Percentiles rank a stretch among this genome's conserved stretches.
phyloP scores from a whole-genome alignment of 805 yeast genomes.

The Cyberlindnera mycetangii region DNA sequence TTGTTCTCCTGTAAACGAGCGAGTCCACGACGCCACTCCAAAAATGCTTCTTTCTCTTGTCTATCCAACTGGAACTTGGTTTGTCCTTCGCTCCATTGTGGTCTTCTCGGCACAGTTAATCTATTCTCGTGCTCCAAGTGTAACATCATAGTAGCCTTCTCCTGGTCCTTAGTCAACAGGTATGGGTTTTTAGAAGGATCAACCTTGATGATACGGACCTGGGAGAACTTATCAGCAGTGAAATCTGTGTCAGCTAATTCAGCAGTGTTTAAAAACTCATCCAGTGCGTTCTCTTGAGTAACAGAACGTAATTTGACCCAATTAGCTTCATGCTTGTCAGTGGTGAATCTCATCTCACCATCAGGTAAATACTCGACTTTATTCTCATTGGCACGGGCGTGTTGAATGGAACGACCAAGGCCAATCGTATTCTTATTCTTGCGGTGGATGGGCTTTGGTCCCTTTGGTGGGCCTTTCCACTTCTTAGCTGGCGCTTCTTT shows the following conservation, averaged over 20 bases:
- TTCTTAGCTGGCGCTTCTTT: conserved; percentile 52
- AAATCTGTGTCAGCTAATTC: conserved; percentile 95
- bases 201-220: conserved; percentile 79
- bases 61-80: conserved; percentile 77
- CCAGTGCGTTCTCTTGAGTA: conserved; percentile 90
- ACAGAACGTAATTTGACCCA: conserved; percentile 93
- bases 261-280: conserved; percentile 93
- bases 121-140: conserved; percentile 67
- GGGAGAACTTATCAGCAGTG: conserved; percentile 82
- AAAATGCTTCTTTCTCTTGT: conserved; percentile 84
- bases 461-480: conserved; percentile 79
- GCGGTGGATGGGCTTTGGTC: conserved; percentile 86
- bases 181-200: conserved; percentile 55
- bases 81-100: conserved; percentile 73
- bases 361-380: conserved; percentile 71
- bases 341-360: conserved; percentile 87
- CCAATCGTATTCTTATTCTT: conserved; percentile 84
- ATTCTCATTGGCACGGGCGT: conserved; percentile 68
- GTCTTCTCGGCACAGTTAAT: conserved; percentile 90
- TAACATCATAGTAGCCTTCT: conserved; percentile 52
- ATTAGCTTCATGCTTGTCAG: conserved; percentile 75
- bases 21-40: conserved; percentile 90
- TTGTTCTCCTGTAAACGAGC: conserved; percentile 82
- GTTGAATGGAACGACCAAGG: conserved; percentile 77
- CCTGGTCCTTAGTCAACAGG: conserved; percentile 64